These are phyloP conservation scores for Phytophthora sansomeana DNA, from an alignment of 352 stramenopile species.

Conservation along the genomic window DNA sequence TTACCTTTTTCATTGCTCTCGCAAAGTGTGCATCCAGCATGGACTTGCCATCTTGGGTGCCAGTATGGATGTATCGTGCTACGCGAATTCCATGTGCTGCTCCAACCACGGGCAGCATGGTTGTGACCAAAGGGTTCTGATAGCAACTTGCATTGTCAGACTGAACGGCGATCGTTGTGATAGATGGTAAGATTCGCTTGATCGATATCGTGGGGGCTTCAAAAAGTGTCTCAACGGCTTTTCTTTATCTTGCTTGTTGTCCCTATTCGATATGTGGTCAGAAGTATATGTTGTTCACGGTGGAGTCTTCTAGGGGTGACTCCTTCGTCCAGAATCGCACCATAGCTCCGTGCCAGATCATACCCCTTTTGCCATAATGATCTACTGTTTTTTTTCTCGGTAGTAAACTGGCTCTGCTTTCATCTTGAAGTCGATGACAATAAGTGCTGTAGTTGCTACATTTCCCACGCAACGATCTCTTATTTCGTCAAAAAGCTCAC, in stretches of 20 bases:
- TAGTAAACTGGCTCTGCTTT: neutral
- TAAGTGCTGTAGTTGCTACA: constrained; percentile 8
- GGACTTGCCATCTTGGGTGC: constrained; percentile 38
- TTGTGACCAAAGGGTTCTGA: constrained; percentile 22
- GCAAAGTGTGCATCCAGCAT: constrained; percentile 38
- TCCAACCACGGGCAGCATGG: constrained; percentile 30
- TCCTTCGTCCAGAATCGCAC: neutral
- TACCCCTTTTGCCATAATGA: neutral
- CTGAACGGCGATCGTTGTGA: constrained; percentile 27
- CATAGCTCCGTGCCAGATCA: neutral
- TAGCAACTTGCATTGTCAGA: constrained; percentile 41
- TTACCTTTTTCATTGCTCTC: constrained; percentile 18
- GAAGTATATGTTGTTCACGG: too few relatives aligned
- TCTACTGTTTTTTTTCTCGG: neutral
- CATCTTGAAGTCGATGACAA: neutral
- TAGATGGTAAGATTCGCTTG: constrained; percentile 14
- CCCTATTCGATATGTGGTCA: neutral
- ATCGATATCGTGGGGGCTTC: constrained; percentile 36
- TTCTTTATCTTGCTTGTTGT: constrained; percentile 40
- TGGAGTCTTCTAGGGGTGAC: too few relatives aligned
- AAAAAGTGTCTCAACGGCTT: constrained; percentile 29
- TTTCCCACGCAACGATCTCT: neutral
- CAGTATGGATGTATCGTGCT: constrained; percentile 29
- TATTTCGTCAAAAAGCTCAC: constrained; percentile 5
- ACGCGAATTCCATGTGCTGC: constrained; percentile 16